Base-by-base conservation (phyloP, 495 filamentous ascomycete species). In the Elasticomyces elasticus region DNA sequence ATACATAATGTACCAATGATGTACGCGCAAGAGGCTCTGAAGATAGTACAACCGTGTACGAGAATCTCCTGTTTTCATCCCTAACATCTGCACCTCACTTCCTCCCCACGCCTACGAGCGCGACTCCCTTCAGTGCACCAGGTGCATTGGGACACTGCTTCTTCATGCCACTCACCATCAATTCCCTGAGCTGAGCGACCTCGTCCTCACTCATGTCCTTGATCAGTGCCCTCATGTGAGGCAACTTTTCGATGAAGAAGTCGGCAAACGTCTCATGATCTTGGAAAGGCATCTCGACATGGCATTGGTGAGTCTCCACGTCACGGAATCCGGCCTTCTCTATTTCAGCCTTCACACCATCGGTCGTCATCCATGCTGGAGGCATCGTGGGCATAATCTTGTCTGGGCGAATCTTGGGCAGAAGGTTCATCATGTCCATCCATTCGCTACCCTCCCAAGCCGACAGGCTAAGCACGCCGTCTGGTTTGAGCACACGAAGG, bases 321-420 rank as follows among this genome's bases (percentile, higher is more conserved):
- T 62, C 56, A 7, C 47, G 43, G 46, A 62, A 62, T 1, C 60
- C 56, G 1, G 60, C 60, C 47, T 52, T 51, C 46, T 55, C 38
- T 22, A 62, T 27, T 52, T 59, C 56, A 7, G 45, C 55, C 24
- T 50, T 30, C 10, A 62, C 11, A 0, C 31, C 51, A 0, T 7
- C 35, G 1, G 20, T 40, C 23, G 20, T 52, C 15, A 5, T 43
- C 56, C 56, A 62, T 19, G 38, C 46, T 22, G 7, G 28, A 5
- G 46, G 51, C 27, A 62, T 41, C 19, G 22, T 35, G 17, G 56
- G 56, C 40, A 54, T 23, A 25, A 17, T 15, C 52, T 50, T 49
- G 43, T 59, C 60, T 13, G 60, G 56, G 10, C 37, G 28, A 1
- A 62, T 26, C 11, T 42, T 19, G 0, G 44, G 7, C 1, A 56